Conservation (phyloP, 2,329 filamentous ascomycete genomes). For the Arthrinium phaeospermum region DNA sequence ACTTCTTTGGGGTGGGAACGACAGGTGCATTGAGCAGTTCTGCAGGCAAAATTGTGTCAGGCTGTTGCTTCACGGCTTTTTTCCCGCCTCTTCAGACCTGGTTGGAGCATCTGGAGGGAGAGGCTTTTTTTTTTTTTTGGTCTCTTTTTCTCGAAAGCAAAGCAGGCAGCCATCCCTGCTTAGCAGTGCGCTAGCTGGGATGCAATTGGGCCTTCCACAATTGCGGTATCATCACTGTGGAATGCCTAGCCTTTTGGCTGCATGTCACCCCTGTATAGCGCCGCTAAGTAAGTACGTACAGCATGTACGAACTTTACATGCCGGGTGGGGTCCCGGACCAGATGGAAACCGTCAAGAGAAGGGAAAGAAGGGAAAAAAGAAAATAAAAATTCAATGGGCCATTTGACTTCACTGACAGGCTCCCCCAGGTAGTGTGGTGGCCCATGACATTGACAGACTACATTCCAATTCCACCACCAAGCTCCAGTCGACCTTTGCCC, state of each 20-base stretch:
- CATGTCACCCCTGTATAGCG: constrained; percentile 11
- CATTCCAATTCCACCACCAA: no score
- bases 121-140: neutral
- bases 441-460: no score
- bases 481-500: no score
- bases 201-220: constrained; percentile 6
- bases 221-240: constrained; percentile 14
- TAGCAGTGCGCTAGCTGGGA: neutral
- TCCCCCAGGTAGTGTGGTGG: neutral
- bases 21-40: neutral
- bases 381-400: neutral
- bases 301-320: constrained; percentile 10
- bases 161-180: neutral
- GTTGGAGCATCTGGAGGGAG: neutral
- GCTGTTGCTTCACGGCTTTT: neutral
- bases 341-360: neutral
- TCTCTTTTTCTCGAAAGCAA: neutral
- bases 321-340: constrained; percentile 14
- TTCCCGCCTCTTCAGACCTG: neutral
- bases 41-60: constrained; percentile 4
- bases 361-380: neutral
- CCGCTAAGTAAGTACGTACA: constrained; percentile 4
- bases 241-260: constrained; percentile 3
- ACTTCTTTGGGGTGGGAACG: neutral
- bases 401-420: constrained; percentile 16